Base-by-base conservation (phyloP, 148 eudicot genomes). In the Linanthus parryae region DNA sequence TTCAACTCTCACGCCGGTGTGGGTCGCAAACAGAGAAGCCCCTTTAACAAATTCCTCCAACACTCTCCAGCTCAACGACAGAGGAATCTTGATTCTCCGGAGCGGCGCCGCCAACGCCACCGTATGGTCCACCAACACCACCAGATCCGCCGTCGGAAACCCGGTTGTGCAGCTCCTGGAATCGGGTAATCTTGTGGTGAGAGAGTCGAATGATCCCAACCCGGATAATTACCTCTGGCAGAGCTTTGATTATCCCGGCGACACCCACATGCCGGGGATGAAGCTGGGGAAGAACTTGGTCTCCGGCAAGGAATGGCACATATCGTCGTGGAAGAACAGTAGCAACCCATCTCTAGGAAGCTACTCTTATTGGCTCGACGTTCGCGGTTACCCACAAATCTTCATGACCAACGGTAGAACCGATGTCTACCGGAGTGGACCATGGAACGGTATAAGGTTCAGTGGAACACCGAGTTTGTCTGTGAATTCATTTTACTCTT, bases 161-260 rank as follows among this genome's bases (percentile, higher is more conserved):
- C 73, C 78, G 10, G 52, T 68, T 14, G 65, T 54, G 5, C 58
- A 58, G 35, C 58, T 73, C 3, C 19, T 72, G 23, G 62, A 72
- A 25, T 16, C 68, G 0, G 79, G 79, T 3, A 74, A 74, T 31
- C 67, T 74, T 19, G 70, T 75, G 0, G 14, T 75, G 2, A 52
- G 34, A 43, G 47, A 52, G 2, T 51, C 35, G 18, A 45, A 34
- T 16, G 68, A 51, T 35, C 36, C n/a, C 5, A 39, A 37, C 8
- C 41, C 53, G 0, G 56, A 49, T 3, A 58, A 48, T 54, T 62
- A 19, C 24, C 20, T 58, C 0, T 74, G 79, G 79, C 72, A 74
- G 66, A 66, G 80, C 20, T 70, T 74, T 45, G 59, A 66, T 39
- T 57, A 57, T 55, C 75, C 69, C 1, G 13, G 35, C 9, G 61